Evolutionary conservation across 1,284 basidiomycete species (phyloP).

Genomic region (Volvariella volvacea): DNA sequence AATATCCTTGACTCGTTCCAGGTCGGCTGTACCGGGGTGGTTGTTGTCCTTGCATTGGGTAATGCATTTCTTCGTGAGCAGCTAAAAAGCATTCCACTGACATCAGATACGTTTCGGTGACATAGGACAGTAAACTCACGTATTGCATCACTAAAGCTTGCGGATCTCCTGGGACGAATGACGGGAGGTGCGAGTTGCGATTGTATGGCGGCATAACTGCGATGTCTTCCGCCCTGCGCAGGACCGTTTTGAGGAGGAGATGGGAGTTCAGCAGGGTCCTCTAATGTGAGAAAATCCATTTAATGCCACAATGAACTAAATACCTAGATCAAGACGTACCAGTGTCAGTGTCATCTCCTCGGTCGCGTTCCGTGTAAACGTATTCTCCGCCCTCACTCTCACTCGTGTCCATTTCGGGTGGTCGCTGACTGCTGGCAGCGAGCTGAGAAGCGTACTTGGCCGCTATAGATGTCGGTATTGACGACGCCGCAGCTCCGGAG

Average conservation of each 20-base stretch:
- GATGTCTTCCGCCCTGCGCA: constrained; percentile 11
- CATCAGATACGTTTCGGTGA: background rate
- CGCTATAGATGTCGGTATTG: background rate
- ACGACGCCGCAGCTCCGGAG: constrained; percentile 13
- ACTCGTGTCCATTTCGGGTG: constrained; percentile 23
- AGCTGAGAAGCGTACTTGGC: background rate
- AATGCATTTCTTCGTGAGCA: constrained; percentile 22
- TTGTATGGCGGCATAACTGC: constrained; percentile 16
- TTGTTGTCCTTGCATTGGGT: constrained; percentile 26
- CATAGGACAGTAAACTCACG: constrained; percentile 14
- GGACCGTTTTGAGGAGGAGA: constrained; percentile 11
- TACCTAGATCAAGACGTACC: constrained; percentile 1
- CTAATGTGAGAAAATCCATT: constrained; percentile 24
- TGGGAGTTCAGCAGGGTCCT: constrained; percentile 18
- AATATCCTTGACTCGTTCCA: constrained; percentile 39
- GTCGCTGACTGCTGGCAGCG: constrained; percentile 22
- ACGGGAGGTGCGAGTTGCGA: constrained; percentile 24
- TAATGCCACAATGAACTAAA: constrained; percentile 10
- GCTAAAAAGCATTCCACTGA: constrained; percentile 6
- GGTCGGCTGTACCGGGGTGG: constrained; percentile 30
- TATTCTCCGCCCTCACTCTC: constrained; percentile 20
- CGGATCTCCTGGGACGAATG: constrained; percentile 55
- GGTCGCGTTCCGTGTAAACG: constrained; percentile 3
- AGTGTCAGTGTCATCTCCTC: constrained; percentile 10
- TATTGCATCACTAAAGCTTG: constrained; percentile 60